These are phyloP conservation scores for Pichia cabralensis DNA, from an alignment of 805 yeast species.

Conservation along the genomic window DNA sequence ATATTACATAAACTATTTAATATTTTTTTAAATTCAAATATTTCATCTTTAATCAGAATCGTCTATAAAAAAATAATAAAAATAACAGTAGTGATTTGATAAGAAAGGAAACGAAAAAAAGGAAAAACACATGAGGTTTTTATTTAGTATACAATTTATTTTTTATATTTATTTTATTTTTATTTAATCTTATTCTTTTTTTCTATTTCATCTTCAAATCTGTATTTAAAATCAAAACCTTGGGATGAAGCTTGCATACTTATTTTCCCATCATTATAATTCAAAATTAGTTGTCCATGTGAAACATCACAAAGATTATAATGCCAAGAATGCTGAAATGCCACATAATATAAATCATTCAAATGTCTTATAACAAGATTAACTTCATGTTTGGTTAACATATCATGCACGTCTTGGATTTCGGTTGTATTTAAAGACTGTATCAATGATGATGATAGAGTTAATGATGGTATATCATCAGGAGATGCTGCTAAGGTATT, in stretches of 20 bases:
- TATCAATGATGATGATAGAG: slow-evolving; percentile 15
- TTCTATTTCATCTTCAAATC: too few relatives aligned
- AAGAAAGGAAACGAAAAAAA: too few relatives aligned
- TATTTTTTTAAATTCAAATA: too few relatives aligned
- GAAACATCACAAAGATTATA: slow-evolving; percentile 57
- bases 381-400: slow-evolving; percentile 30
- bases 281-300: slow-evolving; percentile 38
- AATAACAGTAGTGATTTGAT: too few relatives aligned
- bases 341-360: slow-evolving; percentile 51
- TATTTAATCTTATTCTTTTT: too few relatives aligned
- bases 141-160: too few relatives aligned
- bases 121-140: too few relatives aligned
- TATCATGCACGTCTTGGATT: slow-evolving; percentile 33
- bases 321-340: slow-evolving; percentile 72
- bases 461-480: slow-evolving; percentile 25
- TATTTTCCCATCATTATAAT: slow-evolving; percentile 22
- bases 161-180: too few relatives aligned
- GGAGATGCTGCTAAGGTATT: too few relatives aligned
- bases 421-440: slow-evolving; percentile 21
- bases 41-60: too few relatives aligned
- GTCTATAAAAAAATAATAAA: too few relatives aligned
- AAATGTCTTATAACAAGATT: slow-evolving; percentile 36
- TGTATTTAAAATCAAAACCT: slow-evolving; percentile 47
- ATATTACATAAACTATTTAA: too few relatives aligned
- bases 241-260: slow-evolving; percentile 42